Evolutionary conservation across 148 eudicot species (phyloP).

Genomic region (Silene uniflora): DNA sequence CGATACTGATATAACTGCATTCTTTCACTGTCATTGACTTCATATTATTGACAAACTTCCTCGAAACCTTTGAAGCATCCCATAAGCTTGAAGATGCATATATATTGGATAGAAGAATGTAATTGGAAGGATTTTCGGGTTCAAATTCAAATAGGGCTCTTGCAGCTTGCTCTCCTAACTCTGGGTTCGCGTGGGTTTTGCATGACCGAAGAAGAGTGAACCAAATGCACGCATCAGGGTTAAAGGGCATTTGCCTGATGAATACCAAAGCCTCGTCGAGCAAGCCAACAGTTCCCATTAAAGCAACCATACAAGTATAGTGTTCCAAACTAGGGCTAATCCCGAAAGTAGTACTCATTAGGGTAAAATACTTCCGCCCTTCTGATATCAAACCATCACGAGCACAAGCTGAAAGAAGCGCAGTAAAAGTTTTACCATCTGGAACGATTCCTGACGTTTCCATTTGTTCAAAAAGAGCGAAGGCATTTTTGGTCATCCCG

Average conservation of each 20-base stretch:
- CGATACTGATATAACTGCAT: conserved; percentile 23
- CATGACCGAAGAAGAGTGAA: conserved; percentile 49
- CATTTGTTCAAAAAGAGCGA: conserved; percentile 43
- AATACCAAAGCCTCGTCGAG: conserved; percentile 42
- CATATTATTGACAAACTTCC: conserved; percentile 30
- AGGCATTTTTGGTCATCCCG: conserved; percentile 42
- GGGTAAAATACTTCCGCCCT: conserved; percentile 44
- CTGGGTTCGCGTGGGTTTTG: conserved; percentile 40
- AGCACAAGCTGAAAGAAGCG: conserved; percentile 52
- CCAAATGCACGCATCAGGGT: conserved; percentile 55
- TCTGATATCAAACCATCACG: conserved; percentile 45
- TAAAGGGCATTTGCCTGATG: conserved; percentile 41
- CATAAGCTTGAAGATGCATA: conserved; percentile 46
- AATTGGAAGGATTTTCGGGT: conserved; percentile 52
- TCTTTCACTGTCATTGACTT: conserved; percentile 13
- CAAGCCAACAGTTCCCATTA: conserved; percentile 46
- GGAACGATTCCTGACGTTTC: conserved; percentile 31
- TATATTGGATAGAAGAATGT: conserved; percentile 47
- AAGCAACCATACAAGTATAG: conserved; percentile 48
- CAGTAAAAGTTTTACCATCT: conserved; percentile 43
- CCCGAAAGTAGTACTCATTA: conserved; percentile 36
- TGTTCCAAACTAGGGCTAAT: conserved; percentile 51
- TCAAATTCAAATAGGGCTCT: conserved; percentile 44
- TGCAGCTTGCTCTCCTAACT: conserved; percentile 42
- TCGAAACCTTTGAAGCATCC: conserved; percentile 39